phyloP scores from a whole-genome alignment of 2,329 filamentous ascomycete species.

The Colletotrichum sp. region DNA sequence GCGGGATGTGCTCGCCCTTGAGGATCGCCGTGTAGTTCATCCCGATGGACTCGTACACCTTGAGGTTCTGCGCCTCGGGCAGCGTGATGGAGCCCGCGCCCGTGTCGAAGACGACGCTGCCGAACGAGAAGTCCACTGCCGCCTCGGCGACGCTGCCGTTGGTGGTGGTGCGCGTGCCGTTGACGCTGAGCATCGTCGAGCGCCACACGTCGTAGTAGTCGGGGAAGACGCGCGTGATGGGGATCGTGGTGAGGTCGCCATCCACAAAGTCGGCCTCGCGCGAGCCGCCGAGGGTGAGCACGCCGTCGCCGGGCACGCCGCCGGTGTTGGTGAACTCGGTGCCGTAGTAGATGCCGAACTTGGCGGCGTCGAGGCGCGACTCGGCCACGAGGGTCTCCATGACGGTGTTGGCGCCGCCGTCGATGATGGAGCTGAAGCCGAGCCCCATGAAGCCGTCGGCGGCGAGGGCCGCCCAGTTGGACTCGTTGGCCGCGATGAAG shows the following conservation, averaged over 20 bases:
- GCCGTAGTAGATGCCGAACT: constrained; percentile 35
- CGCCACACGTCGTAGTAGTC: constrained; percentile 37
- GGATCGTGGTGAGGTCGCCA: constrained; percentile 13
- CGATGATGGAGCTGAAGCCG: constrained; percentile 34
- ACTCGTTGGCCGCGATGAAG: constrained; percentile 33
- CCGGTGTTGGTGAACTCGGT: constrained; percentile 18
- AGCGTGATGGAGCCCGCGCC: constrained; percentile 31
- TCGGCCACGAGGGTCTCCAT: constrained; percentile 34
- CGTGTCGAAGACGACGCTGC: constrained; percentile 34
- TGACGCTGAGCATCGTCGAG: constrained; percentile 20
- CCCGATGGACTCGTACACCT: constrained; percentile 35
- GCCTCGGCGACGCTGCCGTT: not conserved
- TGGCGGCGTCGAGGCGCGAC: constrained; percentile 30
- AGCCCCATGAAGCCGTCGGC: constrained; percentile 39
- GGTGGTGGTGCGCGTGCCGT: constrained; percentile 9
- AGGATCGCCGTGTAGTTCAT: constrained; percentile 37
- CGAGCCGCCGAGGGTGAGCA: constrained; percentile 36
- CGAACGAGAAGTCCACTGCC: not conserved
- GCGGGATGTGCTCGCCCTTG: constrained; percentile 28
- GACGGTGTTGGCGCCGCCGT: constrained; percentile 30
- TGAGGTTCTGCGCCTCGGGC: constrained; percentile 24
- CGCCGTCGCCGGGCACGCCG: constrained; percentile 19
- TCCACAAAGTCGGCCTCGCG: constrained; percentile 31
- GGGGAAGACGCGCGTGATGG: constrained; percentile 9
- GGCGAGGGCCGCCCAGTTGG: constrained; percentile 29